Evolutionary conservation across 1,284 basidiomycete genomes (phyloP).

Genomic region (Ceratobasidium sp.): DNA sequence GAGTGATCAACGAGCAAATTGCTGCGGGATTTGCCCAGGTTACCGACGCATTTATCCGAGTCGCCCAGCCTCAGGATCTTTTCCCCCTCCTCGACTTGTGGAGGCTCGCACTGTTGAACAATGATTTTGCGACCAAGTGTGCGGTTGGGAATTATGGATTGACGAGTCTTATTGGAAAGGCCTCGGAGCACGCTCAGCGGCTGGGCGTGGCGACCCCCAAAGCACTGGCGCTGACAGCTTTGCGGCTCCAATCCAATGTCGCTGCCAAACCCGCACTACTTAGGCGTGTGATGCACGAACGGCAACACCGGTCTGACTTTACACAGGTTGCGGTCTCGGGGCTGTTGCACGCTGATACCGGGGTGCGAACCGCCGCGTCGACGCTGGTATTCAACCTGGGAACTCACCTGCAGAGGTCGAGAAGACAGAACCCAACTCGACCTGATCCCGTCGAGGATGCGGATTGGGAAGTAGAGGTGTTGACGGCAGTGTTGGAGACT

Average conservation of each 20-base stretch:
- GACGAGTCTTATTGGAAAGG: constrained; percentile 47
- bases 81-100: constrained; percentile 87
- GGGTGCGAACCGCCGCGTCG: constrained; percentile 78
- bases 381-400: constrained; percentile 78
- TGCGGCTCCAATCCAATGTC: constrained; percentile 78
- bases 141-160: constrained; percentile 45
- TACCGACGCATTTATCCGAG: constrained; percentile 55
- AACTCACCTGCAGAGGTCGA: constrained; percentile 50
- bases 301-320: constrained; percentile 47
- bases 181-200: constrained; percentile 53
- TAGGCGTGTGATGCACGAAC: constrained; percentile 47
- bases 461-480: constrained; percentile 84
- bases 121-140: constrained; percentile 60
- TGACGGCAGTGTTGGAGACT: constrained; percentile 79
- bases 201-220: constrained; percentile 53
- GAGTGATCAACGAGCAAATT: neutral
- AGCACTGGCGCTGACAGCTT: constrained; percentile 66
- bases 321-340: constrained; percentile 66
- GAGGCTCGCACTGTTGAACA: constrained; percentile 77
- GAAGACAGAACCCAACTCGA: constrained; percentile 52
- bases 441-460: constrained; percentile 56
- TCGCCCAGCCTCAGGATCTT: constrained; percentile 64
- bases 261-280: constrained; percentile 65
- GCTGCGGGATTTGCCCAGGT: constrained; percentile 41
- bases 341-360: constrained; percentile 69